Base-by-base conservation (phyloP, 1,284 basidiomycete species). In the Pseudozyma sp. region DNA sequence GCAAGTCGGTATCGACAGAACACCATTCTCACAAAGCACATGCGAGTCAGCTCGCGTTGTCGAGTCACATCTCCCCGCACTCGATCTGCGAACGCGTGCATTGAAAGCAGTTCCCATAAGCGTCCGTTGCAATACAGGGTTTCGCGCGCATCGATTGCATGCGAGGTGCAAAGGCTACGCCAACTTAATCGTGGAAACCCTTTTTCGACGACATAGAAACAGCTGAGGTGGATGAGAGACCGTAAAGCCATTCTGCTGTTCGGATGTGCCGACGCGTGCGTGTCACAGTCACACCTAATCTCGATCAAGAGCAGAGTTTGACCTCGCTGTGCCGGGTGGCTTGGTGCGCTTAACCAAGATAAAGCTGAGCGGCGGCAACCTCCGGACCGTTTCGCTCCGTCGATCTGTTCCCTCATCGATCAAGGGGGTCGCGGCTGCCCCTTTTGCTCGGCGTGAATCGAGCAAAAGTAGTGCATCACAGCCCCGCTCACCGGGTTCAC, bases 401-500 rank as follows among this genome's bases (percentile, higher is more conserved):
- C 29, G 16, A 1, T 50, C 7, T n/a, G 10, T 42, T 10, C 45
- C 31, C 42, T 40, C 30, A 2, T 11, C 13, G 39, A 42, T 54
- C 44, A 65, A 3, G 62, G 58, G 30, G 44, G 57, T 14, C 57
- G 50, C 37, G 54, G 67, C 53, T 63, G 67, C 7, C 35, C 56
- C 44, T 65, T 65, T 14, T 58, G 37, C 48, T 68, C 56, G 4
- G 48, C 62, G n/a, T 75, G 61, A 17, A 77, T 54, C 44, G 63
- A 69, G 57, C 81, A 83, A 53, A 73, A 81, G 67, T 84, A 84
- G 58, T 84, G 82, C 74, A 80, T 59, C 46, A 80, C 73, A 6
- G 60, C 56, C 2, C 82, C 82, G 24, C 58, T 73, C 16, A 71
- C 70, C 0, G 79, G 68, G 17, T 75, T 96, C 0, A 98, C 94